These are phyloP conservation scores for Hypoxylon sp. DNA, from an alignment of 2,329 filamentous ascomycete species.

Conservation along the genomic window DNA sequence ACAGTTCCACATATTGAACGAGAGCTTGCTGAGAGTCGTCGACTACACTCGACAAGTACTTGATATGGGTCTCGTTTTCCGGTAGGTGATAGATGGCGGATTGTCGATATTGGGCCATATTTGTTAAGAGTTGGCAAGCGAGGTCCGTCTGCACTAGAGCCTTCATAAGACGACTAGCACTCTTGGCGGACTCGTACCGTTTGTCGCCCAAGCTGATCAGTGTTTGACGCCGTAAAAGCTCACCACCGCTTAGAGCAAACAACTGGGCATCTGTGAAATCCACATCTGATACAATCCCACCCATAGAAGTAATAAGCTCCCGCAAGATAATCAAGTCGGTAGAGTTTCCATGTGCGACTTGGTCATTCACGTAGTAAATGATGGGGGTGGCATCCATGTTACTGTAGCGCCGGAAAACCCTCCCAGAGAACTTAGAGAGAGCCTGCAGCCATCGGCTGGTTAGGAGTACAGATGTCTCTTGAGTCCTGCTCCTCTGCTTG, in stretches of 20 bases:
- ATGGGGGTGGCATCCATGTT: constrained; percentile 88
- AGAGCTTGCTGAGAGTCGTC: constrained; percentile 92
- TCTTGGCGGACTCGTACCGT: constrained; percentile 80
- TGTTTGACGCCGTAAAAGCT: constrained; percentile 83
- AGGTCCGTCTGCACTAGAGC: constrained; percentile 83
- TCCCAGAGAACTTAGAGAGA: constrained; percentile 89
- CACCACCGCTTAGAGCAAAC: constrained; percentile 88
- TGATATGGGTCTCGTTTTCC: constrained; percentile 83
- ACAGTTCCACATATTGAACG: constrained; percentile 88
- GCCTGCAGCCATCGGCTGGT: constrained; percentile 95
- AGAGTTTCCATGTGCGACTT: constrained; percentile 85
- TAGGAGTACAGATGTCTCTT: constrained; percentile 74
- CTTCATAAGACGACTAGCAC: constrained; percentile 84
- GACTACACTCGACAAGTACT: constrained; percentile 87
- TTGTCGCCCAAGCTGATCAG: constrained; percentile 85
- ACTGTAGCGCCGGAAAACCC: constrained; percentile 88
- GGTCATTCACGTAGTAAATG: constrained; percentile 89
- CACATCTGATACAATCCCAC: constrained; percentile 87
- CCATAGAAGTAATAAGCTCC: constrained; percentile 92
- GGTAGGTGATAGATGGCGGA: constrained; percentile 84
- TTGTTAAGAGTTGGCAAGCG: constrained; percentile 86
- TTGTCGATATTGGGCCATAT: constrained; percentile 90
- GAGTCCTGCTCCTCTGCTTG: constrained; percentile 73
- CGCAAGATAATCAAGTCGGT: constrained; percentile 93
- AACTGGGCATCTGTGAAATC: constrained; percentile 93